Evolutionary conservation across 2,329 filamentous ascomycete genomes (phyloP).

Genomic region (Ophiostoma ips): DNA sequence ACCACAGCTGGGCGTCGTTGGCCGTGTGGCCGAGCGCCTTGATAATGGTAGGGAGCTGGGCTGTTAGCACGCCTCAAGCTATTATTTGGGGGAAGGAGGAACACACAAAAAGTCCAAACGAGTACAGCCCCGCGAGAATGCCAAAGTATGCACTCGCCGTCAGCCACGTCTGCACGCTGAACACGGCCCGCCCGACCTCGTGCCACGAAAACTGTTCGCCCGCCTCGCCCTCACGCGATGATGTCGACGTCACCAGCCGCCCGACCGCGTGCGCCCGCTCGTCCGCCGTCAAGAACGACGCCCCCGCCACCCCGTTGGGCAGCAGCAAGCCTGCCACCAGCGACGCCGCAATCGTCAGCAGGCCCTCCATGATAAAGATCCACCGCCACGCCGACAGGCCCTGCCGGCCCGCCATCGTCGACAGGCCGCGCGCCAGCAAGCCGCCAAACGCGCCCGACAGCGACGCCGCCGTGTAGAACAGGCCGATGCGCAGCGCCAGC

Average conservation of each 20-base stretch:
- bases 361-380: constrained; percentile 48
- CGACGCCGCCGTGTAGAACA: constrained; percentile 55
- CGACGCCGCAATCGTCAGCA: constrained; percentile 42
- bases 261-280: constrained; percentile 36
- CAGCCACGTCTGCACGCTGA: constrained; percentile 49
- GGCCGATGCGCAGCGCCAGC: constrained; percentile 47
- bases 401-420: constrained; percentile 41
- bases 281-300: constrained; percentile 36
- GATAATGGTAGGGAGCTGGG: constrained; percentile 50
- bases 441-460: constrained; percentile 52
- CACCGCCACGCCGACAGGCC: constrained; percentile 45
- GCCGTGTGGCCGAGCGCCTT: constrained; percentile 38
- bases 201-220: constrained; percentile 42
- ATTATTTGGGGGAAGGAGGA: neutral
- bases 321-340: constrained; percentile 37
- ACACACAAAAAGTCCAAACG: constrained; percentile 46
- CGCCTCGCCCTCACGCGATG: constrained; percentile 10
- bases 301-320: constrained; percentile 40
- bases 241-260: constrained; percentile 21
- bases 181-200: constrained; percentile 46
- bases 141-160: constrained; percentile 48
- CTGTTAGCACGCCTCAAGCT: neutral
- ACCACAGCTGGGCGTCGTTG: constrained; percentile 47
- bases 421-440: constrained; percentile 45
- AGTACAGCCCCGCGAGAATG: constrained; percentile 44